Evolutionary conservation across 306 rosid genomes (phyloP), one percentile per base, ranked within the genome.

Genomic region (Prunus padus): DNA sequence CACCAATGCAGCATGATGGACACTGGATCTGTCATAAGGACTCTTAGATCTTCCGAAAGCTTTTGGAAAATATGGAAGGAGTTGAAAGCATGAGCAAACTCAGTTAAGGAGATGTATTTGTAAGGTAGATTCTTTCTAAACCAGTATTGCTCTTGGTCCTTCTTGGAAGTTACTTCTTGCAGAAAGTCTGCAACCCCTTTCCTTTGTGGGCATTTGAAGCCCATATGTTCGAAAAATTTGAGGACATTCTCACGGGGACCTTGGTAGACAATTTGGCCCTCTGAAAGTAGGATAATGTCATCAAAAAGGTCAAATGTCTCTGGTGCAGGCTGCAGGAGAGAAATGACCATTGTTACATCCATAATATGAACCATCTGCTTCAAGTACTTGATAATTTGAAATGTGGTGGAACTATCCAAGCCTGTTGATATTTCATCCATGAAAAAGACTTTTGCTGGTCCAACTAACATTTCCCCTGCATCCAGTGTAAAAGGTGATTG

Each of bases 361-460:
- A 80, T 89, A 65, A 83, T 71, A 69, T 86, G 97, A 79, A 85
- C 95, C 81, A 91, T 74, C 67, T 87, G 92, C 74, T 79, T 82
- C 95, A 91, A 83, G 79, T 80, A 91, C 72, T 26, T 86, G 47
- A 88, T 81, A 55, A 91, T 91, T 74, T 89, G 91, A 75, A 81
- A 91, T 42, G 97, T 84, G 25, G 97, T 91, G 64, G 97, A 87
- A 65, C 91, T 87, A 80, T 91, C 97, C 79, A 91, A 75, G 77
- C 97, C 97, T 46, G 87, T 89, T 57, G 97, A 87, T 65, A 91
- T 91, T 78, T 85, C 95, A 76, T 91, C 97, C 95, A 89, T 91
- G 47, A 91, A 83, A 64, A 91, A 82, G 22, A 82, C 95, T 68
- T 82, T 91, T 45, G 94, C 88, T 51, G 97, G 95, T 72, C 97